Conservation (phyloP, 2,329 filamentous ascomycete species). For the Diaporthe ilicicola region DNA sequence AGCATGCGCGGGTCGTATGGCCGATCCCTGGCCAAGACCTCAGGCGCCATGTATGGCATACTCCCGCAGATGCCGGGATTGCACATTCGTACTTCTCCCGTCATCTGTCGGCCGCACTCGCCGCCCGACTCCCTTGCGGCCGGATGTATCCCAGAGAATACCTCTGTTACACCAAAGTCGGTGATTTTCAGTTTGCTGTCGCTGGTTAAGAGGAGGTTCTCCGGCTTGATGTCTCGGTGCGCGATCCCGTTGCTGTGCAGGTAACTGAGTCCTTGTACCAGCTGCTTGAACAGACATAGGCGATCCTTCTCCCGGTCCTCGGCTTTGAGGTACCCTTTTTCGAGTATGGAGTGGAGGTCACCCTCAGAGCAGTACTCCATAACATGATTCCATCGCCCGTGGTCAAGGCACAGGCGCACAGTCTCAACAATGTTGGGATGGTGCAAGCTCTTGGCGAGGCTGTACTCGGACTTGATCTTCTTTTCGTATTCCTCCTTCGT, state of each 20-base stretch:
- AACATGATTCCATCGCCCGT: slow-evolving; percentile 85
- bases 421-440: slow-evolving; percentile 91
- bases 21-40: slow-evolving; percentile 75
- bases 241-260: slow-evolving; percentile 86
- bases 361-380: slow-evolving; percentile 92
- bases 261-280: slow-evolving; percentile 83
- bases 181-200: slow-evolving; percentile 89
- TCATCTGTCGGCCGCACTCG: slow-evolving; percentile 77
- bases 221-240: slow-evolving; percentile 89
- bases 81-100: slow-evolving; percentile 72
- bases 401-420: slow-evolving; percentile 76
- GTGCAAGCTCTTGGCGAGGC: slow-evolving; percentile 83
- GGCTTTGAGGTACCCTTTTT: slow-evolving; percentile 72
- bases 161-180: slow-evolving; percentile 89
- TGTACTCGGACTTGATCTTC: slow-evolving; percentile 92
- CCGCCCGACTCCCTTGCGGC: slow-evolving; percentile 77
- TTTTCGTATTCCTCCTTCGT: slow-evolving; percentile 79
- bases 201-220: slow-evolving; percentile 82
- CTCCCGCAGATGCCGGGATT: slow-evolving; percentile 85
- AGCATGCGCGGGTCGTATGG: slow-evolving; percentile 78
- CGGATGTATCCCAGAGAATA: slow-evolving; percentile 84
- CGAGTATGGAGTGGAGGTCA: slow-evolving; percentile 79
- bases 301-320: slow-evolving; percentile 74
- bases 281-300: slow-evolving; percentile 88
- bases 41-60: slow-evolving; percentile 86